Percentiles rank a stretch among this genome's conserved stretches.
Conservation (phyloP, 768 basidiomycete genomes). For the Serendipita sp. region DNA sequence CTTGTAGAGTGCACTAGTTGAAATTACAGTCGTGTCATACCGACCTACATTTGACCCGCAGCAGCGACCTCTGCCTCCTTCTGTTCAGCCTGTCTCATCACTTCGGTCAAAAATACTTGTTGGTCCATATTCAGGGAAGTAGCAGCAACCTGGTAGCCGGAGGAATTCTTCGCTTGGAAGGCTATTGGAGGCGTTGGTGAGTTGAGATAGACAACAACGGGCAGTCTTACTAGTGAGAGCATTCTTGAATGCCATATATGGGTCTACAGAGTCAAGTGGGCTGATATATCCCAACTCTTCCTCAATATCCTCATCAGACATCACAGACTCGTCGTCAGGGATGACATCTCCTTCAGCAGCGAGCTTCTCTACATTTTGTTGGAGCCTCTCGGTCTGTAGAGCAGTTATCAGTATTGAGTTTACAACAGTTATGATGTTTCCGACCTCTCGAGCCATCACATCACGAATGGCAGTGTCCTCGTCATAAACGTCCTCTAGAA, state of each 20-base stretch:
- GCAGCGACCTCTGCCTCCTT: conserved; percentile 9
- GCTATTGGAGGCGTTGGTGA: conserved; percentile 22
- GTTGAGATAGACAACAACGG: not conserved
- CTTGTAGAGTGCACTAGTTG: too few species aligned
- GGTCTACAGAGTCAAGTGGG: conserved; percentile 62
- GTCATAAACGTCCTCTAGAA: conserved; percentile 61
- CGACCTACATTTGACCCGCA: not conserved
- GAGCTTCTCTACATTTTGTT: conserved; percentile 38
- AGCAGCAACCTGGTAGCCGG: conserved; percentile 54
- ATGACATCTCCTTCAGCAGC: conserved; percentile 24
- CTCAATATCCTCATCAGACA: conserved; percentile 33
- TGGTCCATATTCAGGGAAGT: conserved; percentile 56
- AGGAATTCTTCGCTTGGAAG: conserved; percentile 57
- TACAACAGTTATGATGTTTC: not conserved
- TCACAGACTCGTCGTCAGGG: conserved; percentile 29
- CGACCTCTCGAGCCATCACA: conserved; percentile 5
- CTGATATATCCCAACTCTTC: conserved; percentile 75
- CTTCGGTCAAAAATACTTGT: conserved; percentile 69
- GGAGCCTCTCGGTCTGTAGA: conserved; percentile 50
- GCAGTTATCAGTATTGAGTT: not conserved
- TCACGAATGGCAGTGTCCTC: conserved; percentile 42
- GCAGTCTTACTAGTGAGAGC: conserved; percentile 49
- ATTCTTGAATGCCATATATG: conserved; percentile 61
- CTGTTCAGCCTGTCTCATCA: conserved; percentile 55
- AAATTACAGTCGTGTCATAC: too few species aligned